phyloP scores from a whole-genome alignment of 495 filamentous ascomycete species.

The Oidiodendron maius region DNA sequence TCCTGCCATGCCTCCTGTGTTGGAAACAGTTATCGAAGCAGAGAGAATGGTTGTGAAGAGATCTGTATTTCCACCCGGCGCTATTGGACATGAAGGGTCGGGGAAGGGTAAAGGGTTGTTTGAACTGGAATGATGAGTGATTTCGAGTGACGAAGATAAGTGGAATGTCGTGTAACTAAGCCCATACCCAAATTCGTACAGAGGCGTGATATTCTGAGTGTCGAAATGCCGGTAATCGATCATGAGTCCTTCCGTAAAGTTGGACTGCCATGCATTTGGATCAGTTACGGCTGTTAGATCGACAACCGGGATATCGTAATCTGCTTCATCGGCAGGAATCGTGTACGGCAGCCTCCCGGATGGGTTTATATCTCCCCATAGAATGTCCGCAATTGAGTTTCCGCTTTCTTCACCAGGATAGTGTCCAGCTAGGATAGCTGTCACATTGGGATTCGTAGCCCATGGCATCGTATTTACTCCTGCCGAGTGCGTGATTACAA shows the following conservation, averaged over 20 bases:
- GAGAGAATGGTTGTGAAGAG: slow-evolving; percentile 64
- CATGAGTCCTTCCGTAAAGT: slow-evolving; percentile 13
- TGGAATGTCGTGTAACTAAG: slow-evolving; percentile 63
- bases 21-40: slow-evolving; percentile 72
- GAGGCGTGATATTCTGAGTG: slow-evolving; percentile 43
- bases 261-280: slow-evolving; percentile 19
- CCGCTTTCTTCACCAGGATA: slow-evolving; percentile 86
- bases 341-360: slow-evolving; percentile 85
- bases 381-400: slow-evolving; percentile 77
- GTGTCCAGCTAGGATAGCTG: slow-evolving; percentile 80
- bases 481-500: slow-evolving; percentile 85
- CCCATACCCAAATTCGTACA: slow-evolving; percentile 68
- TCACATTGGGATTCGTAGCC: slow-evolving; percentile 62
- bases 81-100: neutral
- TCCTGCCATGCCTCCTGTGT: slow-evolving; percentile 67
- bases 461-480: slow-evolving; percentile 73
- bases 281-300: slow-evolving; percentile 38
- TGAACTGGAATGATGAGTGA: slow-evolving; percentile 35
- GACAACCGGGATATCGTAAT: slow-evolving; percentile 16
- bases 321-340: slow-evolving; percentile 40
- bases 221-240: slow-evolving; percentile 66
- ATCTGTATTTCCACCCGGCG: slow-evolving; percentile 65
- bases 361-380: slow-evolving; percentile 87
- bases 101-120: slow-evolving; percentile 24
- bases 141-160: slow-evolving; percentile 49